A percentile compares a stretch with the other conserved stretches of the same genome.
Conservation (phyloP, 108 stramenopile genomes). For the Nannochloropsis salina region DNA sequence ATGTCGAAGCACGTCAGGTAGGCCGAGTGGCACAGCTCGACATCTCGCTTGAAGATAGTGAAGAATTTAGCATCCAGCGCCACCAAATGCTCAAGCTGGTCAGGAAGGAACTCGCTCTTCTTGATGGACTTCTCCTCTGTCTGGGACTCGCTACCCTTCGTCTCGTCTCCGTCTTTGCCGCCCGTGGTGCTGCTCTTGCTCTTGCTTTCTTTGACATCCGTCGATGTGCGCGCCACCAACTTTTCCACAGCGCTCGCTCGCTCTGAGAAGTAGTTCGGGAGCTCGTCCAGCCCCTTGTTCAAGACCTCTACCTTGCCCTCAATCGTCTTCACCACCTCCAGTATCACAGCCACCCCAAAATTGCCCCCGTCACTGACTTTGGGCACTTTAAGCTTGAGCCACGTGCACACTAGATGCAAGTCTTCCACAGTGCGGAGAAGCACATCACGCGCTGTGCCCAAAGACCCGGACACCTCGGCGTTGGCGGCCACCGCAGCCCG, state of each 20-base stretch:
- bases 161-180: not conserved
- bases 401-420: not conserved
- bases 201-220: conserved; percentile 1
- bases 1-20: conserved; percentile 10
- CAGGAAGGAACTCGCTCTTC: not conserved
- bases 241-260: not conserved
- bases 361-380: not conserved
- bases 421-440: not conserved
- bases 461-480: not conserved
- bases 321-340: conserved; percentile 18
- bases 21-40: not conserved
- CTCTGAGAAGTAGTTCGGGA: not conserved
- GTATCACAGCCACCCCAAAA: not conserved
- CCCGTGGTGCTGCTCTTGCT: conserved; percentile 9
- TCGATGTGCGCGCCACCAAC: not conserved
- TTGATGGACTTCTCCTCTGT: not conserved
- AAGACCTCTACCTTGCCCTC: not conserved
- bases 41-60: not conserved
- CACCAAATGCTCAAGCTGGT: conserved; percentile 11
- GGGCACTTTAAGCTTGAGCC: conserved; percentile 10
- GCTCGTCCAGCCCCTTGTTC: conserved; percentile 6
- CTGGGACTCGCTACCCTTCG: conserved; percentile 11
- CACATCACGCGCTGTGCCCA: not conserved
- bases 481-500: not conserved
- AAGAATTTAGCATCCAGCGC: conserved; percentile 4